phyloP scores from a whole-genome alignment of 495 filamentous ascomycete genomes.

The Tuber microsphaerosporum region DNA sequence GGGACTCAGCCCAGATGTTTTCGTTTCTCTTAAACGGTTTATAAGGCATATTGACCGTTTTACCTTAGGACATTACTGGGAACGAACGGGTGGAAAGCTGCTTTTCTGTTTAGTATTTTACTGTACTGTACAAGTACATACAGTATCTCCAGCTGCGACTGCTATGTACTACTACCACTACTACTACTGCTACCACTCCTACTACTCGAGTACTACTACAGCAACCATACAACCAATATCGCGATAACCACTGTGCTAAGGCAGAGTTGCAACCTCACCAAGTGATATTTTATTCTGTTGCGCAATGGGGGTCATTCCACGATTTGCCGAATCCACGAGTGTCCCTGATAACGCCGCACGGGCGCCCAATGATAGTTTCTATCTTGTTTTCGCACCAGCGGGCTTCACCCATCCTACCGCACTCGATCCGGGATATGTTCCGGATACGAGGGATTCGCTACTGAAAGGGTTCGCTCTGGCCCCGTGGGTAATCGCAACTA shows the following conservation, averaged over 20 bases:
- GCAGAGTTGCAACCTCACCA: neutral
- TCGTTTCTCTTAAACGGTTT: neutral
- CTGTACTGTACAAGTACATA: neutral
- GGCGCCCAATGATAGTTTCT: neutral
- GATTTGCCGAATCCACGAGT: neutral
- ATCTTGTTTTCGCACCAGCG: neutral
- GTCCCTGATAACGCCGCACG: neutral
- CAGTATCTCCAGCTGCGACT: neutral
- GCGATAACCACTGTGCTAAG: neutral
- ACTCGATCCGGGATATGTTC: neutral
- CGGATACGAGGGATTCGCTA: neutral
- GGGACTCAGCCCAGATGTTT: neutral
- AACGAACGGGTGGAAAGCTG: neutral
- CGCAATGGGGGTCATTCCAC: neutral
- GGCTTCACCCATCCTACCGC: neutral
- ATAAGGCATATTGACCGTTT: neutral
- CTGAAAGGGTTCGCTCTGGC: neutral
- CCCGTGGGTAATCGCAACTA: neutral
- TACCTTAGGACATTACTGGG: neutral
- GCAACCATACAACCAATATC: neutral
- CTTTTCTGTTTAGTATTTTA: neutral
- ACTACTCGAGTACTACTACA: neutral
- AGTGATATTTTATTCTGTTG: neutral
- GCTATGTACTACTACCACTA: no score
- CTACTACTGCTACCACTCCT: neutral